Percentiles rank a stretch among this genome's conserved stretches.
Conservation (phyloP, 148 eudicot species). For the Gaultheria prostrata region DNA sequence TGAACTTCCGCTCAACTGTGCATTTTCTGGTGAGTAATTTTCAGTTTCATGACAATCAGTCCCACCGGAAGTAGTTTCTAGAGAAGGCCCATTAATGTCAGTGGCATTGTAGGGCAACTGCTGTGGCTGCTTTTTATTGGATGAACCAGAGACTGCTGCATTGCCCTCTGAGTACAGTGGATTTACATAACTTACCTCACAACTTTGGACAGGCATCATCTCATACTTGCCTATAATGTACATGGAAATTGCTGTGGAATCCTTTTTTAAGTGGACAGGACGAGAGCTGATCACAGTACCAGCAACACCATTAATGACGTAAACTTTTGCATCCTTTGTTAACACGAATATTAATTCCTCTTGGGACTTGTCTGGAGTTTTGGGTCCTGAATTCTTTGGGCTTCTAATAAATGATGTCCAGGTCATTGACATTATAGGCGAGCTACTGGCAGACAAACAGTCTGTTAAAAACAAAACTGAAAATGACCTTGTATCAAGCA, state of each 20-base stretch:
- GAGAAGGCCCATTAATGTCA: conserved; percentile 24
- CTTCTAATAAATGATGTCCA: conserved; percentile 32
- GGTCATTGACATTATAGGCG: conserved; percentile 41
- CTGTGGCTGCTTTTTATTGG: conserved; percentile 25
- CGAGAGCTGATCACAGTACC: conserved; percentile 45
- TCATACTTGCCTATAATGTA: conserved; percentile 67
- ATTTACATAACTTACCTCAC: background rate
- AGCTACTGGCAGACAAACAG: conserved; percentile 31
- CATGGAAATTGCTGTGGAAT: conserved; percentile 55
- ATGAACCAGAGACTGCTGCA: conserved; percentile 16
- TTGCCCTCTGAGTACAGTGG: conserved; percentile 33
- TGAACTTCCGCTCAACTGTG: conserved; percentile 24
- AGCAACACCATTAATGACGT: conserved; percentile 41
- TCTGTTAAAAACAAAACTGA: conserved; percentile 51
- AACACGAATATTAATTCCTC: conserved; percentile 48
- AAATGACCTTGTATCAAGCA: conserved; percentile 52
- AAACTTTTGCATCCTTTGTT: conserved; percentile 58
- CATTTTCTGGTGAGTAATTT: conserved; percentile 18
- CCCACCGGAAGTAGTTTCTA: conserved; percentile 20
- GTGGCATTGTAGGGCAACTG: conserved; percentile 27
- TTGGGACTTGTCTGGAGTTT: conserved; percentile 31
- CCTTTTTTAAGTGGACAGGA: conserved; percentile 49
- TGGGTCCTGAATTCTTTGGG: conserved; percentile 33
- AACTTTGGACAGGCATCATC: conserved; percentile 10
- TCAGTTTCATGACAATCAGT: conserved; percentile 27